Evolutionary conservation across 257 asterid species (phyloP), one percentile per base, ranked within the genome.

Genomic region (Linaria vulgaris): DNA sequence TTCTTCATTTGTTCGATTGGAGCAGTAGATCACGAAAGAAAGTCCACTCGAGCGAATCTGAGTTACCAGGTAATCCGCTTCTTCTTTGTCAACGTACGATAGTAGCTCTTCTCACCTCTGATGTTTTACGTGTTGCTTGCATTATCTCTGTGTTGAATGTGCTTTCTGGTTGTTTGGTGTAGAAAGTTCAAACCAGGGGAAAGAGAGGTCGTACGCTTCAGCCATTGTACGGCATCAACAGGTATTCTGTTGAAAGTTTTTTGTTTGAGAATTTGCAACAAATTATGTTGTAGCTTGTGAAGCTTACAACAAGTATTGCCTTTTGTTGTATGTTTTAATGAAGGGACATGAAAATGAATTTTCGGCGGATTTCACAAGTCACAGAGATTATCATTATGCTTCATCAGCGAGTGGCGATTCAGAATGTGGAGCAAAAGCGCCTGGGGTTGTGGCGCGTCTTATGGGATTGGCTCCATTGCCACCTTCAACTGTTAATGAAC

Each of bases 391-490:
- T 69, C 78, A 72, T 37, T 64, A 78, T 61, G 86, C 82, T 78
- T 76, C 91, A 39, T 81, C 94, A 44, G 78, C 74, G 57, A 80
- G 70, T 63, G 83, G 80, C 41, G 95, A 90, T 74, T 79, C 78
- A 39, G 82, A 78, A 50, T 72, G 68, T 68, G 88, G 78, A 59
- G 72, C 81, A 57, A 85, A 77, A 74, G 83, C 95, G 51, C 96
- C 99, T 52, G 95, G 97, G 61, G 99, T 90, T 54, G 97, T 94
- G 56, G 99, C 99, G 44, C 96, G 99, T 64, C 95, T 94, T 27
- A 94, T 94, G 99, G 99, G 99, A 63, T 76, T 94, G 63, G 99
- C 87, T 74, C 82, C 95, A 9, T 74, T 94, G 80, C 99, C 96
- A 24, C 73, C 74, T 6, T 70, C 89, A 25, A 75, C 76, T 71